These are phyloP conservation scores for Asclepias syriaca DNA, from an alignment of 257 asterid species.

Conservation along the genomic window DNA sequence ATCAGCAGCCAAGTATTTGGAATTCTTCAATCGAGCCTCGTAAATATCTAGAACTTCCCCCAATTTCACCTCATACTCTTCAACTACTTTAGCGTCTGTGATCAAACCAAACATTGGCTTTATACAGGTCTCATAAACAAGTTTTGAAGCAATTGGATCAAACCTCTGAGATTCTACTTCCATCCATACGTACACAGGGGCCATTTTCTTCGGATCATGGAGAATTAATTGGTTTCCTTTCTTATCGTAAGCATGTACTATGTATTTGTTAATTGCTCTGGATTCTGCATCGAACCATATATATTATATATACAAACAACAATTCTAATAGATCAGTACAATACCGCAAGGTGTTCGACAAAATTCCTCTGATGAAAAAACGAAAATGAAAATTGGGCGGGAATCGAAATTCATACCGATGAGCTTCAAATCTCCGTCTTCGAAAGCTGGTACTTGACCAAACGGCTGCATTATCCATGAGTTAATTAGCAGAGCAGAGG, in stretches of 20 bases:
- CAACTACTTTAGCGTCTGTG: conserved; percentile 31
- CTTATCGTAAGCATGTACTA: conserved; percentile 37
- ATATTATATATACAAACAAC: not conserved
- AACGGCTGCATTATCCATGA: conserved; percentile 34
- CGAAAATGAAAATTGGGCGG: not conserved
- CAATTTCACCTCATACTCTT: conserved; percentile 31
- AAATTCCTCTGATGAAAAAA: not conserved
- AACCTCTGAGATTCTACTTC: conserved; percentile 62
- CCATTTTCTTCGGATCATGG: conserved; percentile 43
- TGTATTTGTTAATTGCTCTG: conserved; percentile 53
- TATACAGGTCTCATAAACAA: conserved; percentile 40
- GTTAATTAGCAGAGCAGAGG: not conserved
- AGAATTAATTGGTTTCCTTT: conserved; percentile 36
- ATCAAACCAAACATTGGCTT: conserved; percentile 42
- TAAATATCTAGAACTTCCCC: conserved; percentile 53
- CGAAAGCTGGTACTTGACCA: conserved; percentile 41
- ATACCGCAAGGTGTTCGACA: no score
- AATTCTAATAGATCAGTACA: not conserved
- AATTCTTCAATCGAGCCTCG: conserved; percentile 36
- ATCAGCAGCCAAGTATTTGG: conserved; percentile 62
- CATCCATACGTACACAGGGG: conserved; percentile 32
- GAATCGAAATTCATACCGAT: conserved; percentile 27
- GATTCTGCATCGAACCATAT: conserved; percentile 42
- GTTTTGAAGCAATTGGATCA: conserved; percentile 33
- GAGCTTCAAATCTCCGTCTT: conserved; percentile 44